Evolutionary conservation across 257 asterid genomes (phyloP).

Genomic region (Scutellaria baicalensis): DNA sequence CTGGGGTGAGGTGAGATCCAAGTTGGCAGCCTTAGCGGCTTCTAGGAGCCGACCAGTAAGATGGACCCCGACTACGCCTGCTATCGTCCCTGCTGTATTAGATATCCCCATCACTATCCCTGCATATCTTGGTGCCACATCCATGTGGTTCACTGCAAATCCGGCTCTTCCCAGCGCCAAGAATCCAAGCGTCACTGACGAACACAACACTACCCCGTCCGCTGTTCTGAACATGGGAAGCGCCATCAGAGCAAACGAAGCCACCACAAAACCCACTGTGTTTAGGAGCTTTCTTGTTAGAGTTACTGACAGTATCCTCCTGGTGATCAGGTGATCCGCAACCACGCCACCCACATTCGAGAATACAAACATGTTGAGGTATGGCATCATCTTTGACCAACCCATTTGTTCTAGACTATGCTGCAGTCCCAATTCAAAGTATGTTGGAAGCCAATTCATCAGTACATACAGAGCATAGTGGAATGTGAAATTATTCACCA

Average conservation of each 20-base stretch:
- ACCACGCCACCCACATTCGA: constrained; percentile 83
- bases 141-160: constrained; percentile 93
- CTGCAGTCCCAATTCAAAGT: constrained; percentile 77
- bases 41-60: constrained; percentile 89
- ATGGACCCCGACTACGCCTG: constrained; percentile 87
- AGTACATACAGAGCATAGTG: constrained; percentile 90
- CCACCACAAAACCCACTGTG: constrained; percentile 65
- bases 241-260: constrained; percentile 65
- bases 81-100: constrained; percentile 89
- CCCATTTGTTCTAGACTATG: constrained; percentile 94
- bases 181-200: constrained; percentile 83
- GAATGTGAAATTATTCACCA: constrained; percentile 78
- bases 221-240: constrained; percentile 76
- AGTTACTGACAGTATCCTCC: constrained; percentile 55
- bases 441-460: constrained; percentile 98
- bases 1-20: constrained; percentile 69
- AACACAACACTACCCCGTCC: constrained; percentile 63
- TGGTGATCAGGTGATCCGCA: constrained; percentile 72
- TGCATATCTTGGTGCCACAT: constrained; percentile 90
- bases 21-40: constrained; percentile 59
- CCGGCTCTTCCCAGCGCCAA: constrained; percentile 98
- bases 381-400: constrained; percentile 91
- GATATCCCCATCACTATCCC: constrained; percentile 96
- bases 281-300: constrained; percentile 69
- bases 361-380: constrained; percentile 79